Base-by-base conservation (phyloP, 352 stramenopile genomes). In the Pythium myriotylum region DNA sequence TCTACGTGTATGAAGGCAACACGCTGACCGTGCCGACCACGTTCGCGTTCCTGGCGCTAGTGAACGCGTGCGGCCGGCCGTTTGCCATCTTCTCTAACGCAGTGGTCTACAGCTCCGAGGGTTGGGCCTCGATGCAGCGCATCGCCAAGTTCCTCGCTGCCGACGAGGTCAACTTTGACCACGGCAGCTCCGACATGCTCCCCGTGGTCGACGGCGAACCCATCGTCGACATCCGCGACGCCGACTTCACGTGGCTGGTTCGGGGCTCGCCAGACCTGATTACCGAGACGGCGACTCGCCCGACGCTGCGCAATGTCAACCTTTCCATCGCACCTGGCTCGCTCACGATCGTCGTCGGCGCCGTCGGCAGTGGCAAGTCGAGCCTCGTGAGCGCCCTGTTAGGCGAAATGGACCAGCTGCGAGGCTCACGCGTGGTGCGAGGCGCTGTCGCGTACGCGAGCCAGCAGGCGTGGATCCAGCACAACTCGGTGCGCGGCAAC, bases 321-420 rank as follows among this genome's bases (percentile, higher is more conserved):
- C 66, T 98, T 33, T 37, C 79, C n/a, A 72, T 83, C 23, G 41
- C 68, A 13, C 61, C 53, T 12, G 90, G 88, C 0, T 69, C 70
- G 9, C 62, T 89, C 17, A 77, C 74, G 1, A 81, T 87, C 52
- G 52, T 89, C 17, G 77, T 89, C 9, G 79, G 79, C 8, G 63
- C 69, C 8, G 77, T 89, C 19, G 79, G 77, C 8, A 74, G 70
- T 8, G 79, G 79, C 9, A 89, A 89, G 45, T 86, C 79, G 3
- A 86, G n/a, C n/a, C n/a, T n/a, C n/a, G n/a, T n/a, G n/a, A n/a
- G n/a, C n/a, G n/a, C n/a, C n/a, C n/a, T n/a, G n/a, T n/a, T n/a
- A n/a, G n/a, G n/a, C n/a, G n/a, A n/a, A n/a, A n/a, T n/a, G n/a
- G n/a, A n/a, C n/a, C n/a, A n/a, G n/a, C n/a, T n/a, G n/a, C n/a